Percentiles rank a stretch among this genome's conserved stretches.
phyloP scores from a whole-genome alignment of 2,329 filamentous ascomycete genomes.

The Fusarium foetens region DNA sequence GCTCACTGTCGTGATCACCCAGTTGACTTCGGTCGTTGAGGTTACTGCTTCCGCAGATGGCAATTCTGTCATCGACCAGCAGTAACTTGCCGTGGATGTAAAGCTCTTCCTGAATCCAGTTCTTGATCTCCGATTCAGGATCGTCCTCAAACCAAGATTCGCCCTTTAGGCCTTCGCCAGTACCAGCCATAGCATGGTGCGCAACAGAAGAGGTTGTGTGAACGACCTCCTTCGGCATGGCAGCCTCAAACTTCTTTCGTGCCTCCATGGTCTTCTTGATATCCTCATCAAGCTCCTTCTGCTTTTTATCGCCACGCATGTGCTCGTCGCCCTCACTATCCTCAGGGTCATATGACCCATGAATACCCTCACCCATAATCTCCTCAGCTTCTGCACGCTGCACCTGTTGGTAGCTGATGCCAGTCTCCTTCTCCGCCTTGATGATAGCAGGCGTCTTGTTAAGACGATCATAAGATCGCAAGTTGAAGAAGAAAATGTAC shows the following conservation, averaged over 20 bases:
- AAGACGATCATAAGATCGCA: slow-evolving; percentile 91
- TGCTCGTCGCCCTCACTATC: slow-evolving; percentile 60
- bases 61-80: slow-evolving; percentile 87
- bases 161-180: slow-evolving; percentile 64
- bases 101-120: slow-evolving; percentile 95
- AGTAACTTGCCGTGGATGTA: slow-evolving; percentile 94
- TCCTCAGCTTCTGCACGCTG: slow-evolving; percentile 90
- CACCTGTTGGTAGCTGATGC: slow-evolving; percentile 85
- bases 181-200: slow-evolving; percentile 80
- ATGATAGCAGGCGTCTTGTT: slow-evolving; percentile 81
- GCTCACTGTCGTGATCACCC: slow-evolving; percentile 89
- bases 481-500: slow-evolving; percentile 93
- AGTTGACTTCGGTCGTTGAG: slow-evolving; percentile 91
- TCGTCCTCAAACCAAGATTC: slow-evolving; percentile 80
- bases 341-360: slow-evolving; percentile 61
- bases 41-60: slow-evolving; percentile 88
- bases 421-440: slow-evolving; percentile 81
- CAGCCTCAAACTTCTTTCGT: slow-evolving; percentile 64
- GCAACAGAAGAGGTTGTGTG: slow-evolving; percentile 65
- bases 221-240: slow-evolving; percentile 51
- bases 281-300: slow-evolving; percentile 51
- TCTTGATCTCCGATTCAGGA: slow-evolving; percentile 79
- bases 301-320: slow-evolving; percentile 56
- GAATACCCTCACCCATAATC: slow-evolving; percentile 80
- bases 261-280: slow-evolving; percentile 56